Percentiles rank a stretch among this genome's conserved stretches.
These are phyloP conservation scores for Pleodorina starrii DNA, from an alignment of 139 green algal species.

Conservation along the genomic window DNA sequence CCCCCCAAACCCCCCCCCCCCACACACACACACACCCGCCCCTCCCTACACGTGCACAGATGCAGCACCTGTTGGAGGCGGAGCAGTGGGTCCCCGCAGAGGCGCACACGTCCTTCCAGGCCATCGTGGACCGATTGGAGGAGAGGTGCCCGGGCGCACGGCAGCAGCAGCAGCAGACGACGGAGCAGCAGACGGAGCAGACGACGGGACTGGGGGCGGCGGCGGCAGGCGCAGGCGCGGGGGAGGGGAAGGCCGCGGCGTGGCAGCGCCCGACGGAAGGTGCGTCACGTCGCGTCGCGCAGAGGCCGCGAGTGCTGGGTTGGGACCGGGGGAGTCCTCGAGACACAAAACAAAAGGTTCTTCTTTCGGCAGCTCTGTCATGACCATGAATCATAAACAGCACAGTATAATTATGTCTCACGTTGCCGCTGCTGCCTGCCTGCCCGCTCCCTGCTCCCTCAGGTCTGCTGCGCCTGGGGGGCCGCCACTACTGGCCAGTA, in stretches of 20 bases:
- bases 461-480: constrained; percentile 56
- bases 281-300: not conserved
- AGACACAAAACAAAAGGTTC: no score
- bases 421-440: no score
- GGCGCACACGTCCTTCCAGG: constrained; percentile 73
- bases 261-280: constrained; percentile 4
- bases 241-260: not conserved
- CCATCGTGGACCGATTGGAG: constrained; percentile 65
- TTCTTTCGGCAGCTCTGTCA: no score
- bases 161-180: no score
- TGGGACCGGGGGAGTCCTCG: no score
- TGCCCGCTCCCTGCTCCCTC: no score
- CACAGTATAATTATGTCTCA: no score
- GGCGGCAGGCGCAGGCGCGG: not conserved
- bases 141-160: constrained; percentile 4
- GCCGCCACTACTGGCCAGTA: constrained; percentile 72
- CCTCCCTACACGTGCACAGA: constrained; percentile 6
- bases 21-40: not conserved
- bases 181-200: not conserved
- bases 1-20: not conserved
- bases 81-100: constrained; percentile 79
- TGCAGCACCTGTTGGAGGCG: constrained; percentile 72
- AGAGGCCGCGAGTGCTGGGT: no score
- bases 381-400: no score
- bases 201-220: not conserved